Percentiles rank a stretch among this genome's conserved stretches.
Evolutionary conservation across 495 filamentous ascomycete species (phyloP).

Genomic region (Cairneyella variabilis): DNA sequence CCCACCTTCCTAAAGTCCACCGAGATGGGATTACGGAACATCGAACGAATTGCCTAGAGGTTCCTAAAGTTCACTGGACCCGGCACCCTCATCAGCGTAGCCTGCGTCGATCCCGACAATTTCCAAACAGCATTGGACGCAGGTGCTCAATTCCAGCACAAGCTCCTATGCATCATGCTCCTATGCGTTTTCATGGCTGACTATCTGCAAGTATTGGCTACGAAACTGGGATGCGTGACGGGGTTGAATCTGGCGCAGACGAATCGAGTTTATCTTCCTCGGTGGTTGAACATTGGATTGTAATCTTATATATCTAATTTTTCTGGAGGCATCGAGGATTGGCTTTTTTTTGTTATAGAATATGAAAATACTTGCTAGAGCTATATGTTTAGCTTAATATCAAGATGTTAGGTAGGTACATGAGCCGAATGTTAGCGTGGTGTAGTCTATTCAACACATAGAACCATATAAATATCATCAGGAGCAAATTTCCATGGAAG

Average conservation of each 20-base stretch:
- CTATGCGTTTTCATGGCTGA: conserved; percentile 80
- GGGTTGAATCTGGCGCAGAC: conserved; percentile 76
- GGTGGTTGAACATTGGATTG: conserved; percentile 73
- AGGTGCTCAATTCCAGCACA: conserved; percentile 57
- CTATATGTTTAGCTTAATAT: no score
- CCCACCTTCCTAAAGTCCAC: no score
- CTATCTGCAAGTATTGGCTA: conserved; percentile 46
- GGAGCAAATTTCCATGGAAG: no score
- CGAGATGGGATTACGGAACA: no score
- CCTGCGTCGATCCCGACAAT: conserved; percentile 77
- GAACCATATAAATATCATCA: no score
- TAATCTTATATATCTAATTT: no score
- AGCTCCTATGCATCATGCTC: conserved; percentile 72
- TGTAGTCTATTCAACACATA: no score
- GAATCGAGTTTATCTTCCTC: conserved; percentile 67
- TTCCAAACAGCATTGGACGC: conserved; percentile 77
- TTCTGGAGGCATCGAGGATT: no score
- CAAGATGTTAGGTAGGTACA: no score
- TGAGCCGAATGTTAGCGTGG: no score
- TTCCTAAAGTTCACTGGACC: conserved; percentile 16
- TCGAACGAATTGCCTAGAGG: background rate
- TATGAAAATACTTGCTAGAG: no score
- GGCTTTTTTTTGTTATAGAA: no score
- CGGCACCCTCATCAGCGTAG: conserved; percentile 11
- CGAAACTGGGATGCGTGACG: conserved; percentile 45